Evolutionary conservation across 768 basidiomycete genomes (phyloP).

Genomic region (Russula foetens): DNA sequence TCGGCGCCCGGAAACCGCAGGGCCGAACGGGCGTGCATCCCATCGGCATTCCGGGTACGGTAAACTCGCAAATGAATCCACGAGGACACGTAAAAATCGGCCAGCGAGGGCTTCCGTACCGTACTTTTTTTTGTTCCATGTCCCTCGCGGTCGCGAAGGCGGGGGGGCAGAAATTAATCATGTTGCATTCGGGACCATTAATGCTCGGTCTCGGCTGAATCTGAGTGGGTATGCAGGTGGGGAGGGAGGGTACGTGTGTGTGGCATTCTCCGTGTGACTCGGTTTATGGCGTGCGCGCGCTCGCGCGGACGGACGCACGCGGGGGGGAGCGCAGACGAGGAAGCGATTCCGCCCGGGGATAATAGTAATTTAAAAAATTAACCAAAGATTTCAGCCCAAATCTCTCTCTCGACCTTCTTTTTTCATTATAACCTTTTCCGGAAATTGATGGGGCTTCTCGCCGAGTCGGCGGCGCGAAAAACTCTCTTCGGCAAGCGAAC

Average conservation of each 20-base stretch:
- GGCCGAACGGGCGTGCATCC: too few species aligned
- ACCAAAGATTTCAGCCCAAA: neutral
- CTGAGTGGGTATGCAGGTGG: too few species aligned
- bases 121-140: neutral
- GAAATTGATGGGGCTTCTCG: slow-evolving; percentile 1
- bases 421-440: slow-evolving; percentile 14
- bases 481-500: slow-evolving; percentile 5
- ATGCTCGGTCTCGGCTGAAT: too few species aligned
- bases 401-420: neutral
- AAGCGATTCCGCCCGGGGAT: neutral
- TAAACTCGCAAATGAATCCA: too few species aligned
- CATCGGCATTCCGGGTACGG: too few species aligned
- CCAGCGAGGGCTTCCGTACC: too few species aligned
- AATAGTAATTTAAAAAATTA: neutral
- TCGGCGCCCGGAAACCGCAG: neutral
- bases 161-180: too few species aligned
- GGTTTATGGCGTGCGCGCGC: neutral
- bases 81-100: neutral
- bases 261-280: neutral
- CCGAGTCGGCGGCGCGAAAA: too few species aligned
- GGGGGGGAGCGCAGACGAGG: neutral
- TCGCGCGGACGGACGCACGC: neutral
- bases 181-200: neutral
- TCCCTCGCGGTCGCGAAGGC: too few species aligned
- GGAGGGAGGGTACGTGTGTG: too few species aligned